Conservation (phyloP, 2,329 filamentous ascomycete species). For the Ceratocystis variospora region DNA sequence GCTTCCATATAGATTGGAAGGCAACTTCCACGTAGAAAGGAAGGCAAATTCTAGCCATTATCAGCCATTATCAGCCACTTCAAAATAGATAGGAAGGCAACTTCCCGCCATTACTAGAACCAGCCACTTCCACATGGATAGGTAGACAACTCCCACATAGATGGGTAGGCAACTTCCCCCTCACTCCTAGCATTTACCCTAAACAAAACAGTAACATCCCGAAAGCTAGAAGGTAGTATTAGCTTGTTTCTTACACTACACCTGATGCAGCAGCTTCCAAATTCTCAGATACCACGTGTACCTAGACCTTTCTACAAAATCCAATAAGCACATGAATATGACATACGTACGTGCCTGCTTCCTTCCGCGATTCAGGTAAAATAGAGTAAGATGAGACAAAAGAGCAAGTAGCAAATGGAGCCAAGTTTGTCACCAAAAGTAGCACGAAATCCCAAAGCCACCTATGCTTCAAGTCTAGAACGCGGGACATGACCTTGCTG, state of each 20-base stretch:
- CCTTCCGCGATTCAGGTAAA: neutral
- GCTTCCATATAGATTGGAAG: too few relatives aligned
- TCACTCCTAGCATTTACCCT: neutral
- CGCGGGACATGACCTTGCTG: too few relatives aligned
- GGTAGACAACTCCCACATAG: too few relatives aligned
- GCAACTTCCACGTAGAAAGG: neutral
- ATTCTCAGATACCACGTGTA: neutral
- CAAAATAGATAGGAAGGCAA: too few relatives aligned
- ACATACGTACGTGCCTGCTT: neutral
- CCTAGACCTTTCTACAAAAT: neutral
- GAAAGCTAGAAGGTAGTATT: too few relatives aligned
- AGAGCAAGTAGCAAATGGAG: neutral
- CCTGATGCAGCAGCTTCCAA: too few relatives aligned
- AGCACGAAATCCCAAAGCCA: neutral
- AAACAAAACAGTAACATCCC: too few relatives aligned
- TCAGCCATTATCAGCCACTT: too few relatives aligned
- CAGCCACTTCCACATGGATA: too few relatives aligned
- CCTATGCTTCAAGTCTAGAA: neutral
- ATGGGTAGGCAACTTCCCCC: neutral
- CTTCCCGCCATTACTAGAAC: too few relatives aligned
- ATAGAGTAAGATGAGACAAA: neutral
- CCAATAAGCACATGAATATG: neutral
- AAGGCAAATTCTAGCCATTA: too few relatives aligned
- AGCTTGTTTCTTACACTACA: too few relatives aligned
- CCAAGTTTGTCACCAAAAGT: neutral